Percentiles rank a stretch among this genome's conserved stretches.
These are phyloP conservation scores for Penicillium soppii DNA, from an alignment of 495 filamentous ascomycete species.

Conservation along the genomic window DNA sequence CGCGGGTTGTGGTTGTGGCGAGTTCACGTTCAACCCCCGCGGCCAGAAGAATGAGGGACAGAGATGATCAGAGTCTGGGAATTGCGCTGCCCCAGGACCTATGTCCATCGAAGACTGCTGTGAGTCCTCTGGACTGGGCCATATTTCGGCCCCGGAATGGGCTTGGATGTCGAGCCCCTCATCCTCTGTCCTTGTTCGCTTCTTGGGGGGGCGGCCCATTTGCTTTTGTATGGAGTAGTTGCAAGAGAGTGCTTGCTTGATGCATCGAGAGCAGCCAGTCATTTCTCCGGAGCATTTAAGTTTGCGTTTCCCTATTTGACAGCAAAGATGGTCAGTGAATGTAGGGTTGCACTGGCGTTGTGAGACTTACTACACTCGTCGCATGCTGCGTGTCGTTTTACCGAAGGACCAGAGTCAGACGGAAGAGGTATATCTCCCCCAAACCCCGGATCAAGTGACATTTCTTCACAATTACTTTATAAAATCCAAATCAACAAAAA, in stretches of 20 bases:
- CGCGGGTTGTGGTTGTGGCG: slow-evolving; percentile 14
- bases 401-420: neutral
- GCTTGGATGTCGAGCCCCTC: slow-evolving; percentile 16
- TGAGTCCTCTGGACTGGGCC: slow-evolving; percentile 24
- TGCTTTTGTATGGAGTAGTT: slow-evolving; percentile 49
- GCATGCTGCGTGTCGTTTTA: slow-evolving; percentile 43
- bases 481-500: neutral
- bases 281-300: slow-evolving; percentile 49
- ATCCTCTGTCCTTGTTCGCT: slow-evolving; percentile 36
- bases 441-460: slow-evolving; percentile 5
- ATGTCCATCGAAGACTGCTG: slow-evolving; percentile 14
- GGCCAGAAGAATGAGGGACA: slow-evolving; percentile 29
- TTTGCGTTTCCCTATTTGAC: slow-evolving; percentile 41
- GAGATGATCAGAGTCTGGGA: slow-evolving; percentile 22
- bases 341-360: neutral
- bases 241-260: slow-evolving; percentile 41
- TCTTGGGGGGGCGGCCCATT: slow-evolving; percentile 50
- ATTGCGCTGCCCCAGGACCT: neutral
- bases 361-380: slow-evolving; percentile 41
- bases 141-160: slow-evolving; percentile 16
- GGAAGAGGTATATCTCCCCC: neutral
- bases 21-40: slow-evolving; percentile 5
- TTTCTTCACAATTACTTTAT: neutral
- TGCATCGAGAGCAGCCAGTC: slow-evolving; percentile 42
- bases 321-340: slow-evolving; percentile 16